Evolutionary conservation across 495 filamentous ascomycete species (phyloP).

Genomic region (Rhizodiscina lignyota): DNA sequence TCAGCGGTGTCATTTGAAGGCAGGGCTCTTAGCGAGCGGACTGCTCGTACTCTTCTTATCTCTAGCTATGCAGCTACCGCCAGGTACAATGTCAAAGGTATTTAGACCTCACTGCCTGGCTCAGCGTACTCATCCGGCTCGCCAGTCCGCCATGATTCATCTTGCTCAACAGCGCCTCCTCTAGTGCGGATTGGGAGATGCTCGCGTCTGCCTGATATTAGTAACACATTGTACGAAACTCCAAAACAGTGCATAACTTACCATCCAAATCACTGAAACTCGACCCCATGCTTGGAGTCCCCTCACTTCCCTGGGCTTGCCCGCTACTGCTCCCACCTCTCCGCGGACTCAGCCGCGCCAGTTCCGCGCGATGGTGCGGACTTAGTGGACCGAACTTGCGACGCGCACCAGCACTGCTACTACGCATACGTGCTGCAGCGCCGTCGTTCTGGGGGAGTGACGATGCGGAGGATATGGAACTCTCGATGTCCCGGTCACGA

Average conservation of each 20-base stretch:
- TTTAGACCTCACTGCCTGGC: slow-evolving; percentile 40
- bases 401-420: no score
- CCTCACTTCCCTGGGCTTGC: slow-evolving; percentile 56
- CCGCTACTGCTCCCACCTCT: slow-evolving; percentile 28
- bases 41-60: no score
- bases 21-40: no score
- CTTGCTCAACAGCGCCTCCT: slow-evolving; percentile 82
- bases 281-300: slow-evolving; percentile 88
- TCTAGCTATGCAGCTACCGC: no score
- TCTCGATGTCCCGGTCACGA: no score
- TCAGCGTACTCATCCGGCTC: slow-evolving; percentile 79
- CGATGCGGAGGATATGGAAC: no score
- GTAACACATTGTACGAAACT: slow-evolving; percentile 1
- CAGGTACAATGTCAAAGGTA: no score
- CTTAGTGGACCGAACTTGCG: slow-evolving; percentile 27
- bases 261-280: slow-evolving; percentile 96
- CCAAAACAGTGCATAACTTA: slow-evolving; percentile 33
- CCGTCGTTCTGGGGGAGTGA: no score
- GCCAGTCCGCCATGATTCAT: slow-evolving; percentile 71
- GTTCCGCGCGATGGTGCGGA: slow-evolving; percentile 39
- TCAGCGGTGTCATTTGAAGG: no score
- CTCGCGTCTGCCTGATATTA: slow-evolving; percentile 49
- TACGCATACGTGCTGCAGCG: no score
- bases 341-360: slow-evolving; percentile 39
- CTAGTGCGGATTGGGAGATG: slow-evolving; percentile 83